Evolutionary conservation across 2,329 filamentous ascomycete genomes (phyloP).

Genomic region (Sporothrix schenckii): DNA sequence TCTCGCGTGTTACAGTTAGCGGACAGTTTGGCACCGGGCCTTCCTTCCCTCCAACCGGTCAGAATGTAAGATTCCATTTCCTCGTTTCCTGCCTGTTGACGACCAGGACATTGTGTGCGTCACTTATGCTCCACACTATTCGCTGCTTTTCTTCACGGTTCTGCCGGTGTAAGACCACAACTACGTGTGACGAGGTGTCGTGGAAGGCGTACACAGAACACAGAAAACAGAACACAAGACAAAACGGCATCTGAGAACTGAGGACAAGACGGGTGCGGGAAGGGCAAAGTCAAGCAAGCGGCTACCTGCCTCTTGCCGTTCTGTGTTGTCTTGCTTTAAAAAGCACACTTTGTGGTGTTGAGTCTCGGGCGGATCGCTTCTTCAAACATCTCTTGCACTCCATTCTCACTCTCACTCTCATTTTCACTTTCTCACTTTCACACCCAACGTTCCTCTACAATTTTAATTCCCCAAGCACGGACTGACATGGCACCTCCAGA

Average conservation of each 20-base stretch:
- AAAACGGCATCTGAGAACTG: conserved; percentile 18
- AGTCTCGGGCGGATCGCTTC: neutral
- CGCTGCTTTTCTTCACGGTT: conserved; percentile 8
- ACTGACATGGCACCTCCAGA: conserved; percentile 35
- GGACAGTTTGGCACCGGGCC: conserved; percentile 19
- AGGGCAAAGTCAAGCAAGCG: neutral
- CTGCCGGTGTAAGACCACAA: neutral
- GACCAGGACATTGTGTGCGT: neutral
- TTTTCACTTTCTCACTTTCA: neutral
- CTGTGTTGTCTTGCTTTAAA: conserved; percentile 19
- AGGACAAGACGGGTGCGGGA: neutral
- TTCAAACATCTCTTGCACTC: neutral
- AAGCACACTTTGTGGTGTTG: neutral
- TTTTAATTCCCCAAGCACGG: neutral
- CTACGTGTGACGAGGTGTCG: conserved; percentile 19
- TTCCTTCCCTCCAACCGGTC: conserved; percentile 17
- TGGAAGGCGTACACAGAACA: conserved; percentile 15
- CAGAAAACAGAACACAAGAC: conserved; percentile 13
- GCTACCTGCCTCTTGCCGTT: conserved; percentile 1
- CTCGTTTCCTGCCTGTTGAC: neutral
- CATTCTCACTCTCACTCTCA: neutral
- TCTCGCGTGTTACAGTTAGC: conserved; percentile 24
- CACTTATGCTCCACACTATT: neutral
- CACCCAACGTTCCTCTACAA: neutral
- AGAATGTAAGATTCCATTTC: conserved; percentile 9